Conservation (phyloP, 1,284 basidiomycete genomes). For the Pholiota adiposa region DNA sequence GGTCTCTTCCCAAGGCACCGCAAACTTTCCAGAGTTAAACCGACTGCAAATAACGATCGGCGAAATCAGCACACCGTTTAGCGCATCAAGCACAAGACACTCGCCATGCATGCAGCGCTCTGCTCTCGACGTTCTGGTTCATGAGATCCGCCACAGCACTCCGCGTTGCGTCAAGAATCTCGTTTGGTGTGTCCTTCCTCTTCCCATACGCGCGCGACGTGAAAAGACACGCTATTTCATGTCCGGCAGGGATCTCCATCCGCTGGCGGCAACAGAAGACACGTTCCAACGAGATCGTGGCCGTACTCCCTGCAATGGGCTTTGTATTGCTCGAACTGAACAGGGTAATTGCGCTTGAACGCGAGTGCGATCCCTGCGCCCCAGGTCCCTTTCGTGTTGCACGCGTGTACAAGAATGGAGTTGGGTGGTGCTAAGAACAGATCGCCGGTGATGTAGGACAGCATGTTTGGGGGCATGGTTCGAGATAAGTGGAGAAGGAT, state of each 20-base stretch:
- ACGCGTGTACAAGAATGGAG: constrained; percentile 43
- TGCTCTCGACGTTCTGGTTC: constrained; percentile 33
- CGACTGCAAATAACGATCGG: constrained; percentile 36
- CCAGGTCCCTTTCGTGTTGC: constrained; percentile 44
- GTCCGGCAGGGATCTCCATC: constrained; percentile 24
- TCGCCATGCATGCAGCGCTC: constrained; percentile 42
- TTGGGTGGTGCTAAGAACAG: constrained; percentile 37
- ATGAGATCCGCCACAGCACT: constrained; percentile 36
- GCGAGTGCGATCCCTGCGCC: constrained; percentile 41
- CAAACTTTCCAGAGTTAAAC: constrained; percentile 46
- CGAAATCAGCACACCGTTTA: neutral
- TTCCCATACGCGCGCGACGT: constrained; percentile 42
- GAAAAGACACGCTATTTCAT: constrained; percentile 43
- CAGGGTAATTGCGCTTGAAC: constrained; percentile 38
- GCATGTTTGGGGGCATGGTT: constrained; percentile 1
- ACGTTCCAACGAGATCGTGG: constrained; percentile 36
- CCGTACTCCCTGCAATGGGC: constrained; percentile 33
- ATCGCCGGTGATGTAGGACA: constrained; percentile 34
- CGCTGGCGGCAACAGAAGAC: constrained; percentile 32
- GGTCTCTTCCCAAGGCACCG: constrained; percentile 41
- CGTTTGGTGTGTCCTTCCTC: constrained; percentile 36
- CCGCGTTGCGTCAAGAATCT: constrained; percentile 39
- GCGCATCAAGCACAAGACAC: constrained; percentile 8
- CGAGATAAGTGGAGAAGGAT: too few species aligned
- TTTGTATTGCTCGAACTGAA: constrained; percentile 37